Percentiles rank a stretch among this genome's conserved stretches.
phyloP scores from a whole-genome alignment of 1,139 yeast genomes.

The Saccharomyces uvarum region DNA sequence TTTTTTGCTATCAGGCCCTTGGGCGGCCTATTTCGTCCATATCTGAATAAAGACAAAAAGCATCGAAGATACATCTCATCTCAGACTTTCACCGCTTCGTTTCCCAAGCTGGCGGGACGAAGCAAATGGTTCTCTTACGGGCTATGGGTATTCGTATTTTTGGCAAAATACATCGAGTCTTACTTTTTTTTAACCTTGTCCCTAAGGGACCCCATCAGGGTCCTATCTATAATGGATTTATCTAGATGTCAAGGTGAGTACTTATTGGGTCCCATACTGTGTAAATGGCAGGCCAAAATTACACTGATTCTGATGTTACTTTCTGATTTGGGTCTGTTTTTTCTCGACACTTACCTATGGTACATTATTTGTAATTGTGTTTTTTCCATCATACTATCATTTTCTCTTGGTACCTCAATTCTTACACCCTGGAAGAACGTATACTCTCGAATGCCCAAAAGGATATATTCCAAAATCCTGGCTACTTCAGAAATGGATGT shows the following conservation, averaged over 20 bases:
- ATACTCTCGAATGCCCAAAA: slow-evolving; percentile 63
- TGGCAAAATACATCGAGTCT: slow-evolving; percentile 71
- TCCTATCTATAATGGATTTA: slow-evolving; percentile 51
- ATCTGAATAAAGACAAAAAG: slow-evolving; percentile 31
- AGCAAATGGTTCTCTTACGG: slow-evolving; percentile 51
- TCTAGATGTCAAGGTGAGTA: slow-evolving; percentile 57
- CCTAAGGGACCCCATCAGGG: slow-evolving; percentile 68
- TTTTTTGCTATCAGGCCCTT: slow-evolving; percentile 59
- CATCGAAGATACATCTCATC: slow-evolving; percentile 35
- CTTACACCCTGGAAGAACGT: slow-evolving; percentile 84
- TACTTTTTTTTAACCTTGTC: slow-evolving; percentile 75
- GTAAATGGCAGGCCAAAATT: slow-evolving; percentile 53
- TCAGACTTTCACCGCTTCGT: slow-evolving; percentile 48
- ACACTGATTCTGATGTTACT: slow-evolving; percentile 48
- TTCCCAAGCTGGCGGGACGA: slow-evolving; percentile 45
- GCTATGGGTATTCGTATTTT: slow-evolving; percentile 62
- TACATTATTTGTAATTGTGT: slow-evolving; percentile 73
- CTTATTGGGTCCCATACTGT: slow-evolving; percentile 43
- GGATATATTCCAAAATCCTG: slow-evolving; percentile 60
- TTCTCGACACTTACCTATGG: slow-evolving; percentile 84
- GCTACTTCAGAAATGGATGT: slow-evolving; percentile 45
- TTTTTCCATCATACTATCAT: slow-evolving; percentile 63
- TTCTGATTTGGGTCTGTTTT: slow-evolving; percentile 67
- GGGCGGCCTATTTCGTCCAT: slow-evolving; percentile 42
- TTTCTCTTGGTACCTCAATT: slow-evolving; percentile 68